Conservation (phyloP, 2,329 filamentous ascomycete species). For the Colletotrichum karsti region DNA sequence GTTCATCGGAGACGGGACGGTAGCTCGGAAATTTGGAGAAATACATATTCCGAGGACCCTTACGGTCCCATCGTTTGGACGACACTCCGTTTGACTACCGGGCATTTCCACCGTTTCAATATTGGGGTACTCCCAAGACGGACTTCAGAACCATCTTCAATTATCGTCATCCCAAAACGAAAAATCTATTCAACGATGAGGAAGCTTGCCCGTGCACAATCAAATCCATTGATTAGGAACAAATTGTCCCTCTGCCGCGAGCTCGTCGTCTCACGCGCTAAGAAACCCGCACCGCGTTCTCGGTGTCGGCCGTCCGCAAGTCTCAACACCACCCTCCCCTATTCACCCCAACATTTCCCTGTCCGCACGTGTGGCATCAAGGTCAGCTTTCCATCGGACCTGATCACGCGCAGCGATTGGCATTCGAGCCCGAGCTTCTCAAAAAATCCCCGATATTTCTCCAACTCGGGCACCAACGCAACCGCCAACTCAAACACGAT, state of each 20-base stretch:
- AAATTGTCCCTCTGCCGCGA: too few species aligned
- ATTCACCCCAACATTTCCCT: not conserved
- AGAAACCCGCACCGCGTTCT: too few species aligned
- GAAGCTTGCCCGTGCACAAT: too few species aligned
- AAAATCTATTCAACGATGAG: too few species aligned
- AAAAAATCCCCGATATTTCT: not conserved
- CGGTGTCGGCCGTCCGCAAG: not conserved
- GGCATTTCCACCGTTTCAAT: not conserved
- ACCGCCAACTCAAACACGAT: not conserved
- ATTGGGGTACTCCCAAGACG: too few species aligned
- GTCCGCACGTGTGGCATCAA: slow-evolving; percentile 12
- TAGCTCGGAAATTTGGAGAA: accelerated
- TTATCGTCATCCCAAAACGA: too few species aligned
- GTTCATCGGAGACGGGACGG: not conserved
- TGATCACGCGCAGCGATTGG: slow-evolving; percentile 1
- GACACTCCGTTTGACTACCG: not conserved
- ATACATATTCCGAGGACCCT: not conserved
- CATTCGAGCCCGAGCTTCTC: not conserved
- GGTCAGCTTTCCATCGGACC: not conserved
- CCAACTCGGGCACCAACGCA: slow-evolving; percentile 24
- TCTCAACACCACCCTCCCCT: not conserved
- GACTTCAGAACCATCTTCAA: too few species aligned
- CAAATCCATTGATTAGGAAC: too few species aligned
- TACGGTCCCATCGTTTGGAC: not conserved
- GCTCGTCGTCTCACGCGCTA: too few species aligned